Evolutionary conservation across 75 land plant genomes (phyloP).

Genomic region (Sequoia sempervirens): DNA sequence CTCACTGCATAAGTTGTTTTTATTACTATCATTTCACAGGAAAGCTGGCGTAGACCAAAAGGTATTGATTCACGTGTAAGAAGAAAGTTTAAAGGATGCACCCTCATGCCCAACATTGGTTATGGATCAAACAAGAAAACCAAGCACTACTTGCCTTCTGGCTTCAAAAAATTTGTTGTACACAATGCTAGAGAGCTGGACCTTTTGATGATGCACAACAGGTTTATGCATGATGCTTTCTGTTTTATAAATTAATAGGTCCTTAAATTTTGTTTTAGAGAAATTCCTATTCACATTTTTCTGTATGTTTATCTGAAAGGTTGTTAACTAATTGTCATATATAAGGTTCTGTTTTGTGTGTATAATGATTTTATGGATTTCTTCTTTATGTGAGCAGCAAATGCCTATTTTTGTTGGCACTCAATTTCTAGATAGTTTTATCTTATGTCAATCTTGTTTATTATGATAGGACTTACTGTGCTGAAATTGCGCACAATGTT

Average conservation of each 20-base stretch:
- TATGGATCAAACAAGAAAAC: slow-evolving; percentile 94
- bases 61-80: slow-evolving; percentile 39
- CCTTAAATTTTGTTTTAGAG: not conserved
- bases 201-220: slow-evolving; percentile 78
- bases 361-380: no score
- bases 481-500: slow-evolving; percentile 73
- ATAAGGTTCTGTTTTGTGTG: not conserved
- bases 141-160: slow-evolving; percentile 68
- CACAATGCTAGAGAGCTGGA: slow-evolving; percentile 69
- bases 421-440: not conserved
- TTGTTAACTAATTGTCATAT: not conserved
- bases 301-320: not conserved
- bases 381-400: not conserved
- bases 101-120: slow-evolving; percentile 86
- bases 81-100: slow-evolving; percentile 77
- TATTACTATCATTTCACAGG: slow-evolving; percentile 11
- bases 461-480: slow-evolving; percentile 77
- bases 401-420: not conserved
- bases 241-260: no score
- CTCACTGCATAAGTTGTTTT: no score
- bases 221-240: slow-evolving; percentile 13
- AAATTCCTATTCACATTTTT: not conserved
- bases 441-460: not conserved
- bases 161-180: slow-evolving; percentile 77
- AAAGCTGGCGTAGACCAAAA: slow-evolving; percentile 30